Base-by-base conservation (phyloP, 306 rosid species). In the Castanopsis chinensis region DNA sequence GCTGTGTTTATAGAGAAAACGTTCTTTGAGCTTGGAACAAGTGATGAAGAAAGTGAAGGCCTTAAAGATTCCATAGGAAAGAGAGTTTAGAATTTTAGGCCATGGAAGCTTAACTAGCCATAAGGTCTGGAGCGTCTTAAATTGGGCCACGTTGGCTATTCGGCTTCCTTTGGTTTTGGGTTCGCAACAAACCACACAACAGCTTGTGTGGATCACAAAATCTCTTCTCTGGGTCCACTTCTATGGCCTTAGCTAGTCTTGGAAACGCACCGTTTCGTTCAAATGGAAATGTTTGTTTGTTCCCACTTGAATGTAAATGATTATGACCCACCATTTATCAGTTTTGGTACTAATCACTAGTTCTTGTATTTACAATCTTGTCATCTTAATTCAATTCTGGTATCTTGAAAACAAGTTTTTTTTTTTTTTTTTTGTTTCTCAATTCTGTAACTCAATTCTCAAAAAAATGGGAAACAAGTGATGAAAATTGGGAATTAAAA, bases 61-160 rank as follows among this genome's bases (percentile, higher is more conserved):
- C 58, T 30, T 11, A 79, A 80, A 28, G 85, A 78, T 67, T 90
- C 91, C 98, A 91, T 89, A 57, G 77, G 71, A 9, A 21, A 45
- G 6, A 45, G 4, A 19, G 6, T 18, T 52, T 1, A 61, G 73
- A 49, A 41, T 5, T 30, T 17, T 23, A 5, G 69, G 53, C 53
- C n/a, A 4, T 17, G 30, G n/a, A 61, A 28, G 41, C n/a, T 27
- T 32, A 61, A 27, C 37, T 17, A 23, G 3, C 4, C 41, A 13
- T 9, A 63, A 5, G 69, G 20, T 25, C 37, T 61, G 41, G 76
- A 56, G 63, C 54, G 69, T 25, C 12, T 84, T 59, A n/a, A 60
- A 65, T 35, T 75, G 57, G 5, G 90, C 83, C 80, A 83, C 91
- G 89, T 85, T n/a, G 79, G 67, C 79, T 19, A 21, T 87, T 86